Evolutionary conservation across 208 protist genomes (phyloP).

Genomic region (Naegleria gruberi): DNA sequence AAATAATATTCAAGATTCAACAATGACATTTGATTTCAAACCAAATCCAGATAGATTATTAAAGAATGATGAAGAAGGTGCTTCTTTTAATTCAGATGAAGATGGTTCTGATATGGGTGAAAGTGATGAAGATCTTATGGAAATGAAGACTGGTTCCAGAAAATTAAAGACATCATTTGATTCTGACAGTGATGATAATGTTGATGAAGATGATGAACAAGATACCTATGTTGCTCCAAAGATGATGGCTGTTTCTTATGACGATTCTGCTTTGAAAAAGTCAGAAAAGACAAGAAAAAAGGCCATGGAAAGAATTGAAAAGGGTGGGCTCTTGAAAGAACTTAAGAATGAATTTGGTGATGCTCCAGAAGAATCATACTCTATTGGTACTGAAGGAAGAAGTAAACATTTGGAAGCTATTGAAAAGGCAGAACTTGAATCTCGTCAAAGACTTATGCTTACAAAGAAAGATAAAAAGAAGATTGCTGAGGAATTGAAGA

Average conservation of each 20-base stretch:
- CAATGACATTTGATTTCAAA: neutral
- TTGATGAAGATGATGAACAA: neutral
- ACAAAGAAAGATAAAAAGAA: conserved; percentile 3
- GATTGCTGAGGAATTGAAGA: neutral
- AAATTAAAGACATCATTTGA: neutral
- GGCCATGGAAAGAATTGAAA: neutral
- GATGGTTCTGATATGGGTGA: neutral
- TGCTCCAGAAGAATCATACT: neutral
- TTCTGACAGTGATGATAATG: neutral
- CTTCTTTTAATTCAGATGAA: neutral
- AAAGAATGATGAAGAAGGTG: neutral
- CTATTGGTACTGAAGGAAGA: neutral
- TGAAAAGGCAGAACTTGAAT: neutral
- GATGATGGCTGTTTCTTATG: conserved; percentile 6
- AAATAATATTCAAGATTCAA: neutral
- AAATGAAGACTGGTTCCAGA: neutral
- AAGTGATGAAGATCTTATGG: neutral
- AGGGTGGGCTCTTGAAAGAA: neutral
- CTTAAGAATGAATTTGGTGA: neutral
- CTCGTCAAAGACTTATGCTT: neutral
- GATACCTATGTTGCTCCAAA: conserved; percentile 7
- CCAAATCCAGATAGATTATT: neutral
- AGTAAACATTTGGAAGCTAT: neutral
- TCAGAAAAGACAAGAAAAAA: neutral
- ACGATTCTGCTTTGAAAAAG: neutral